Percentiles rank a stretch among this genome's conserved stretches.
Evolutionary conservation across 176 grass and related monocot species (phyloP).

Genomic region (Aechmea fasciata): DNA sequence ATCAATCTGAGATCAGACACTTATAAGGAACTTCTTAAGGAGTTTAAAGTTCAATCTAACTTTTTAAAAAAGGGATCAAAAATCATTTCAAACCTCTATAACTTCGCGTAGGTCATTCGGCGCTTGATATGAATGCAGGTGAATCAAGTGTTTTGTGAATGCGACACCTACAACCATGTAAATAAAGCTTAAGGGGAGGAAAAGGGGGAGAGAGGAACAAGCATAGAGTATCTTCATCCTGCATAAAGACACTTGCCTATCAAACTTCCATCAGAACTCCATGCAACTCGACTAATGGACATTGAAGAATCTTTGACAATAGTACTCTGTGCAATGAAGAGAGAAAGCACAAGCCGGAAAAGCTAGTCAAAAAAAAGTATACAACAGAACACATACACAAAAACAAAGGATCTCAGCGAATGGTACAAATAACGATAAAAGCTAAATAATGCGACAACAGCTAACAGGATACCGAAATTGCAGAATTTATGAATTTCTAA

Average conservation of each 20-base stretch:
- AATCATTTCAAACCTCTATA: constrained; percentile 48
- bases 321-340: constrained; percentile 36
- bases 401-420: not conserved
- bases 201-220: not conserved
- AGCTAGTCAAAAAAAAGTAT: constrained; percentile 14
- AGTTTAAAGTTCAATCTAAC: not conserved
- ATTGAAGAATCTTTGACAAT: constrained; percentile 57
- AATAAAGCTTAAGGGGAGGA: not conserved
- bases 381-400: not conserved
- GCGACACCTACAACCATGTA: constrained; percentile 60
- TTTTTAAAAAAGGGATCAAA: constrained; percentile 11
- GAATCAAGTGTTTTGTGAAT: constrained; percentile 87
- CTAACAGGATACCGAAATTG: not conserved
- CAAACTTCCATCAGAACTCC: constrained; percentile 90
- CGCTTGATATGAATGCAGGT: constrained; percentile 69
- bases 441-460: constrained; percentile 18
- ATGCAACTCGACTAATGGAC: constrained; percentile 69
- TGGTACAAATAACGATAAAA: constrained; percentile 15
- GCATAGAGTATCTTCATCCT: not conserved
- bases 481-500: not conserved
- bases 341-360: constrained; percentile 15
- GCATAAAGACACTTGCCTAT: constrained; percentile 49
- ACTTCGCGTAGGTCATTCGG: constrained; percentile 69
- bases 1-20: constrained; percentile 53
- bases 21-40: constrained; percentile 13